Evolutionary conservation across 208 protist genomes (phyloP).

Genomic region (Kentomonas sorsogonicus): DNA sequence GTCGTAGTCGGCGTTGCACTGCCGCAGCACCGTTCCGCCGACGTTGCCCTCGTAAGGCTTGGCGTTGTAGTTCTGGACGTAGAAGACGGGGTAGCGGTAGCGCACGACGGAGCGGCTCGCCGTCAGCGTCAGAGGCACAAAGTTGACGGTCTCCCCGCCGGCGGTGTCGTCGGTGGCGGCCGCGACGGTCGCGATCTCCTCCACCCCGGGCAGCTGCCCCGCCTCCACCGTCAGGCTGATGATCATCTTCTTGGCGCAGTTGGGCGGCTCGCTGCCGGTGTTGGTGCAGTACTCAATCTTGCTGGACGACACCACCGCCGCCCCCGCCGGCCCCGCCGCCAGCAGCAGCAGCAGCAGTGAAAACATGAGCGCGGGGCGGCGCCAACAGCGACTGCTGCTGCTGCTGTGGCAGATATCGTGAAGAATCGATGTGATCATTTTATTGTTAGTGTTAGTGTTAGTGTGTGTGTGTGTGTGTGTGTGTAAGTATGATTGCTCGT

Average conservation of each 20-base stretch:
- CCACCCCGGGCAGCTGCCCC: slow-evolving; percentile 43
- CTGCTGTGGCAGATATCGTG: not conserved
- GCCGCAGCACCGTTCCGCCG: slow-evolving; percentile 29
- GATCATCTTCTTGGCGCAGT: slow-evolving; percentile 75
- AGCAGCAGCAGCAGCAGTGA: too few relatives aligned
- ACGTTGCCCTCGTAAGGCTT: slow-evolving; percentile 75
- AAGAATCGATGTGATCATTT: too few relatives aligned
- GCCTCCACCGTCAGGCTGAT: slow-evolving; percentile 67
- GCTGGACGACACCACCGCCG: slow-evolving; percentile 49
- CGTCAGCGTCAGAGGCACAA: slow-evolving; percentile 56
- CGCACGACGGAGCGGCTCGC: slow-evolving; percentile 51
- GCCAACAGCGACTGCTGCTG: not conserved
- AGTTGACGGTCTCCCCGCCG: slow-evolving; percentile 24
- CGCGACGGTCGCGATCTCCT: slow-evolving; percentile 58
- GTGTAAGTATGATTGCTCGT: too few relatives aligned
- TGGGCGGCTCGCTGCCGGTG: slow-evolving; percentile 26
- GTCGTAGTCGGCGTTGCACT: slow-evolving; percentile 56
- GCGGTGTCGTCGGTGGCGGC: slow-evolving; percentile 38
- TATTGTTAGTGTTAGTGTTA: too few relatives aligned
- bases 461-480: too few relatives aligned
- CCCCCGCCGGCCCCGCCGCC: slow-evolving; percentile 13
- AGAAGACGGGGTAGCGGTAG: slow-evolving; percentile 81
- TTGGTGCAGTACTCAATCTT: slow-evolving; percentile 70
- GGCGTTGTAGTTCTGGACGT: slow-evolving; percentile 78
- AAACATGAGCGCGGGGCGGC: too few relatives aligned